A percentile compares a stretch with the other conserved stretches of the same genome.
Evolutionary conservation across 257 asterid species (phyloP).

Genomic region (Solanum dulcamara): DNA sequence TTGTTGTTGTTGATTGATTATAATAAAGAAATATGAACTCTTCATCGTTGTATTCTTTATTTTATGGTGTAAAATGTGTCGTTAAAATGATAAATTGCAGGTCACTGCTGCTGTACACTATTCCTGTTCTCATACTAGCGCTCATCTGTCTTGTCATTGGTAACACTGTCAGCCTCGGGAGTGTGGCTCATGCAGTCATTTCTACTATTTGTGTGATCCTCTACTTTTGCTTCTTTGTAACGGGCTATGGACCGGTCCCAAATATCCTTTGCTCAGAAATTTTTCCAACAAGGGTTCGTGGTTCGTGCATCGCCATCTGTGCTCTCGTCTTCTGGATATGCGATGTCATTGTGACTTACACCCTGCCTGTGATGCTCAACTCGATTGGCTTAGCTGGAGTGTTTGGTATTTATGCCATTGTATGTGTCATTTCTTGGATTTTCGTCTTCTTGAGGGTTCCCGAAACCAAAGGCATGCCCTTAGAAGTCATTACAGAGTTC

Average conservation of each 20-base stretch:
- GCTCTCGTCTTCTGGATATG: slow-evolving; percentile 86
- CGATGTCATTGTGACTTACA: slow-evolving; percentile 73
- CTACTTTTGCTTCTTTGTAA: slow-evolving; percentile 79
- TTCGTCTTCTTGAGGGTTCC: slow-evolving; percentile 74
- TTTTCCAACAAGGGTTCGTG: slow-evolving; percentile 83
- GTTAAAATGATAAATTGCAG: slow-evolving; percentile 19
- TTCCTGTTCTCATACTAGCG: slow-evolving; percentile 54
- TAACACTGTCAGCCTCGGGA: slow-evolving; percentile 45
- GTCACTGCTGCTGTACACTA: slow-evolving; percentile 64
- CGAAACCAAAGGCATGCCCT: slow-evolving; percentile 83
- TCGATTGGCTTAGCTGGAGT: slow-evolving; percentile 77
- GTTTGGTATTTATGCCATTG: slow-evolving; percentile 59
- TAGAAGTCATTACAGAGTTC: slow-evolving; percentile 78
- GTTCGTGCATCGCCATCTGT: slow-evolving; percentile 85
- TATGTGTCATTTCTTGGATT: slow-evolving; percentile 54
- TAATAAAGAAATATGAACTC: not conserved
- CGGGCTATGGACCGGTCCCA: slow-evolving; percentile 89
- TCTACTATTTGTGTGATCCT: slow-evolving; percentile 69
- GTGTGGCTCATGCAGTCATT: slow-evolving; percentile 50
- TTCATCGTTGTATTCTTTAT: not conserved
- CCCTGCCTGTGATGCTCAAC: slow-evolving; percentile 67
- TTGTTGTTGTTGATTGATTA: not conserved
- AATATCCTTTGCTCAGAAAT: slow-evolving; percentile 84
- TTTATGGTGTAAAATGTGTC: not conserved
- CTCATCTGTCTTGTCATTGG: slow-evolving; percentile 60